Conservation (phyloP, 2,329 filamentous ascomycete species). For the Chrysoporthe austroafricana region DNA sequence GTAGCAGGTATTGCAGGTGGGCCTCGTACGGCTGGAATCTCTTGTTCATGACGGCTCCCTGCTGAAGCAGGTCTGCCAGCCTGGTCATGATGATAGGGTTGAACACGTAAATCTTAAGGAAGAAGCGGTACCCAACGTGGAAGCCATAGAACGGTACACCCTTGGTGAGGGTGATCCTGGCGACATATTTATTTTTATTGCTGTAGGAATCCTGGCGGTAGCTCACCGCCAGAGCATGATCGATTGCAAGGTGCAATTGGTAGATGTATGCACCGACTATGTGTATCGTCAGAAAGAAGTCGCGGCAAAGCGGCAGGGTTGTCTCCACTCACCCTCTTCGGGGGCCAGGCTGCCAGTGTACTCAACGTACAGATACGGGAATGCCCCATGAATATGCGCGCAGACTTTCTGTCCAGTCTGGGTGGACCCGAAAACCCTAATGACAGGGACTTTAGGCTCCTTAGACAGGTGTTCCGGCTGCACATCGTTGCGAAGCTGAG, state of each 20-base stretch:
- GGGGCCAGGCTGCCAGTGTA: conserved; percentile 72
- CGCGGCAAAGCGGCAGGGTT: not conserved
- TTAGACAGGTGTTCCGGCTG: conserved; percentile 62
- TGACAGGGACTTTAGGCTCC: conserved; percentile 77
- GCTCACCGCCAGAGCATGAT: conserved; percentile 84
- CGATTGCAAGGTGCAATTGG: conserved; percentile 81
- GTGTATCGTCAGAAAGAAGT: conserved; percentile 9
- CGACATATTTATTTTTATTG: conserved; percentile 74
- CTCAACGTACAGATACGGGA: conserved; percentile 93
- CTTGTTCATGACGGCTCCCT: conserved; percentile 83
- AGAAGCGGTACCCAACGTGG: conserved; percentile 87
- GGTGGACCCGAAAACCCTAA: conserved; percentile 89
- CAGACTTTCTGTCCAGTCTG: conserved; percentile 96
- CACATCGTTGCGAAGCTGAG: conserved; percentile 70
- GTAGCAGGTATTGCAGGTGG: conserved; percentile 87
- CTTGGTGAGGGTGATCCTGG: conserved; percentile 89
- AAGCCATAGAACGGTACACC: conserved; percentile 96
- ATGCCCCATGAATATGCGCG: conserved; percentile 91
- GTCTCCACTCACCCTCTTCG: conserved; percentile 63
- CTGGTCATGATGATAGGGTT: conserved; percentile 88
- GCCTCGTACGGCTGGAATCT: conserved; percentile 92
- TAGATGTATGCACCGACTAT: conserved; percentile 76
- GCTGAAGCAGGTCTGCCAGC: conserved; percentile 81
- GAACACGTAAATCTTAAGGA: conserved; percentile 92
- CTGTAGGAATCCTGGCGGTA: conserved; percentile 77